Evolutionary conservation across 2,329 filamentous ascomycete genomes (phyloP).

Genomic region (Fusarium proliferatum): DNA sequence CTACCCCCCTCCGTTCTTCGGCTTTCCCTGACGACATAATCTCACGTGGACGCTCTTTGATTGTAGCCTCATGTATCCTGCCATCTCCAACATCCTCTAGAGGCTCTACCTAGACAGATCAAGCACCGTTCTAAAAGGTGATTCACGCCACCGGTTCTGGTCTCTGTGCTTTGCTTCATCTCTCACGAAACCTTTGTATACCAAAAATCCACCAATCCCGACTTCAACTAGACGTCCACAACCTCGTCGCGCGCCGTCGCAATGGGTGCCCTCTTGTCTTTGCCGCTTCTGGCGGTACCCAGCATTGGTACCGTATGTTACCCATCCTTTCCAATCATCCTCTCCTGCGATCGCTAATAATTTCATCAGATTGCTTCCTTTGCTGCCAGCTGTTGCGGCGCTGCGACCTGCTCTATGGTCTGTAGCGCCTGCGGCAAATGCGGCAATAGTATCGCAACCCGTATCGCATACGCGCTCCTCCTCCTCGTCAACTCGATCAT

Average conservation of each 20-base stretch:
- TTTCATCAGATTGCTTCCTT: conserved; percentile 75
- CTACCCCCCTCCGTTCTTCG: conserved; percentile 1
- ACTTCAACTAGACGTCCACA: neutral
- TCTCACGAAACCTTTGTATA: neutral
- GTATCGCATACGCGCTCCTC: conserved; percentile 95
- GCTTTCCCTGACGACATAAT: conserved; percentile 38
- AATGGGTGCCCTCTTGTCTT: conserved; percentile 92
- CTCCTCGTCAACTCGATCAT: conserved; percentile 96
- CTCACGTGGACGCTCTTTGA: conserved; percentile 40
- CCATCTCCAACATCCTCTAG: conserved; percentile 19
- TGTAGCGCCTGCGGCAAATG: conserved; percentile 97
- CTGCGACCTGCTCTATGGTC: conserved; percentile 94
- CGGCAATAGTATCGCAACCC: conserved; percentile 95
- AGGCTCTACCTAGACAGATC: neutral
- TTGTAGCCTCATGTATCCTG: conserved; percentile 32
- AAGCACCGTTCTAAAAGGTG: conserved; percentile 4
- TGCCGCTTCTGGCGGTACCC: conserved; percentile 89
- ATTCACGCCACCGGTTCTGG: neutral
- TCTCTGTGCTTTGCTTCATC: neutral
- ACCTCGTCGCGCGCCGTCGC: conserved; percentile 21
- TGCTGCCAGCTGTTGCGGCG: conserved; percentile 92
- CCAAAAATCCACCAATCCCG: neutral
- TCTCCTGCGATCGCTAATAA: conserved; percentile 10
- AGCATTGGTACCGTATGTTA: conserved; percentile 83
- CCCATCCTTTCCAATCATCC: neutral